A percentile compares a stretch with the other conserved stretches of the same genome.
Conservation (phyloP, 345 rosid species). For the Gossypium raimondii region DNA sequence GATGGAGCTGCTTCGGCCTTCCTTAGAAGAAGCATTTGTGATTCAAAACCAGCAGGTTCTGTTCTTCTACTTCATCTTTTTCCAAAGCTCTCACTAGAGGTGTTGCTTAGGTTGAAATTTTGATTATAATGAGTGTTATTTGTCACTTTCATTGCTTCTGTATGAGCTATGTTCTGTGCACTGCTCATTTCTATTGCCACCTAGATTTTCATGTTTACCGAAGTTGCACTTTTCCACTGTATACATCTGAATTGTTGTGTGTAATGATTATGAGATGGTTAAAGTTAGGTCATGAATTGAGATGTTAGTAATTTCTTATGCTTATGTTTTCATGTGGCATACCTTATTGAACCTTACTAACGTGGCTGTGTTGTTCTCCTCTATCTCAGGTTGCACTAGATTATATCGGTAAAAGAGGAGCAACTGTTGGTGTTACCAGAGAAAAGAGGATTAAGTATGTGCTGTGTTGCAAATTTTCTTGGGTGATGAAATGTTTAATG, state of each 20-base stretch:
- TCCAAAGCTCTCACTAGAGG: neutral
- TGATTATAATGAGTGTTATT: conserved; percentile 5
- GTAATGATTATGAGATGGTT: conserved; percentile 3
- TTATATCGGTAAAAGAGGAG: conserved; percentile 96
- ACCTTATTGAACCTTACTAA: conserved; percentile 4
- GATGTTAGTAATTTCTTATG: neutral
- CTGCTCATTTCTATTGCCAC: neutral
- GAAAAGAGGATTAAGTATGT: conserved; percentile 94
- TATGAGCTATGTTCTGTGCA: neutral
- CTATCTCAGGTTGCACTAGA: conserved; percentile 85
- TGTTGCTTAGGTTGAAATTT: neutral
- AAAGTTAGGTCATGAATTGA: neutral
- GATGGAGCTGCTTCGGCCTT: conserved; percentile 98
- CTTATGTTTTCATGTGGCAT: neutral
- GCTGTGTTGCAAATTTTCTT: conserved; percentile 21
- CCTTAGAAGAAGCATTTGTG: conserved; percentile 96
- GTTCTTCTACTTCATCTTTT: neutral
- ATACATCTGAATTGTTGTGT: neutral
- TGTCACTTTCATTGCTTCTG: neutral
- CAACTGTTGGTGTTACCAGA: conserved; percentile 90
- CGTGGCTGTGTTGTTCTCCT: conserved; percentile 1
- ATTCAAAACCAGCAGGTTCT: conserved; percentile 93
- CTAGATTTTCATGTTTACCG: neutral
- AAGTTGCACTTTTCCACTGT: neutral
- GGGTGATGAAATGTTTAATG: conserved; percentile 13